Evolutionary conservation across 257 asterid species (phyloP).

Genomic region (Solanum neorickii): DNA sequence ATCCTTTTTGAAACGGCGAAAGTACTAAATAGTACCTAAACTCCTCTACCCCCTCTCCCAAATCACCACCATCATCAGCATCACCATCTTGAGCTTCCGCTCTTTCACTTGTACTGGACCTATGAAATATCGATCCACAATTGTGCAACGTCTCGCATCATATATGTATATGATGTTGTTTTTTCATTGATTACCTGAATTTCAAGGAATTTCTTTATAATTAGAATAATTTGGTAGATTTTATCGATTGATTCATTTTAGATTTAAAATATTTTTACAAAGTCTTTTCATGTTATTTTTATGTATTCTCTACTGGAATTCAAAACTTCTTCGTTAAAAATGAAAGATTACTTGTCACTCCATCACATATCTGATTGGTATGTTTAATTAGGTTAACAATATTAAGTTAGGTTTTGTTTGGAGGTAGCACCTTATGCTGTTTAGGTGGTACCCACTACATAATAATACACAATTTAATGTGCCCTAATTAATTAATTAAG

Average conservation of each 20-base stretch:
- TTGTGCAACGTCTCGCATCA: no score
- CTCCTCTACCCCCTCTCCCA: no score
- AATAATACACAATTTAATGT: background rate
- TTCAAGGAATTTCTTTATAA: background rate
- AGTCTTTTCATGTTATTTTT: background rate
- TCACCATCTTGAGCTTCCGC: no score
- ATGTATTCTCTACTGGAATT: rapidly evolving
- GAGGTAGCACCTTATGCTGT: background rate
- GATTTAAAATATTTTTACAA: background rate
- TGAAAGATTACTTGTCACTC: no score
- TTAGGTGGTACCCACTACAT: background rate
- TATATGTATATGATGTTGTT: no score
- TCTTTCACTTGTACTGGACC: no score
- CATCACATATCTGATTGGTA: no score
- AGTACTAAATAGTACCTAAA: no score
- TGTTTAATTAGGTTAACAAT: background rate
- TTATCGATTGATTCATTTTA: background rate
- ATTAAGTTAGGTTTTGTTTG: background rate
- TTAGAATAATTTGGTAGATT: background rate
- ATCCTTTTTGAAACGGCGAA: no score
- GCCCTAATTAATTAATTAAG: background rate
- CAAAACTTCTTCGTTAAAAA: rapidly evolving
- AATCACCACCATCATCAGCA: no score
- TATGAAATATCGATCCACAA: no score
- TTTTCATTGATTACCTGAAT: no score